A percentile compares a stretch with the other conserved stretches of the same genome.
Evolutionary conservation across 2,329 filamentous ascomycete species (phyloP).

Genomic region (Colletotrichum nymphaeae): DNA sequence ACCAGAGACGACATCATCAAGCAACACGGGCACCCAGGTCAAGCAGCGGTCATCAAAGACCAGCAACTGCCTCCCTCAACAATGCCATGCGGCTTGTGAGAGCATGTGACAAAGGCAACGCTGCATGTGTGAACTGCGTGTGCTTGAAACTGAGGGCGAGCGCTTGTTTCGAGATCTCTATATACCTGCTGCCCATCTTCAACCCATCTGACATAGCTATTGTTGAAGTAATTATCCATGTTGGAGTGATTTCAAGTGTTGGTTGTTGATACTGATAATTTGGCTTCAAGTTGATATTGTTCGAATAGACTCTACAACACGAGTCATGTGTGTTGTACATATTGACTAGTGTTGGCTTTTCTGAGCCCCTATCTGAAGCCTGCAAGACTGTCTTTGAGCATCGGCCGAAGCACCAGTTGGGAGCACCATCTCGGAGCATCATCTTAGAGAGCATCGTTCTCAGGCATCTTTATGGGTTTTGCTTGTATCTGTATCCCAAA

Average conservation of each 20-base stretch:
- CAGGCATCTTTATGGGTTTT: too few species aligned
- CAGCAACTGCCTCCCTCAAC: slow-evolving; percentile 1
- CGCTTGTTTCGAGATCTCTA: background rate
- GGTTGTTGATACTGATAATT: background rate
- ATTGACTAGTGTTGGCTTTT: background rate
- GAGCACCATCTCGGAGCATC: background rate
- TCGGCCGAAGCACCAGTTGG: background rate
- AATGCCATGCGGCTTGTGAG: slow-evolving; percentile 13
- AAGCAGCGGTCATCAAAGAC: slow-evolving; percentile 1
- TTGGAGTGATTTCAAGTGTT: too few species aligned
- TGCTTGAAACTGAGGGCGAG: background rate
- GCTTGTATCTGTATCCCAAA: background rate
- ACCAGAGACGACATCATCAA: slow-evolving; percentile 4
- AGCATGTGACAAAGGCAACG: slow-evolving; percentile 7
- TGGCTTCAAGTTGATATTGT: background rate
- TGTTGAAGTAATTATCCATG: background rate
- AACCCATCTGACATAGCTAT: background rate
- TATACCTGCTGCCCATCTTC: background rate
- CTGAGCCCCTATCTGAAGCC: background rate
- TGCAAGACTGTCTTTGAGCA: background rate
- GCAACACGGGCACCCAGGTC: background rate
- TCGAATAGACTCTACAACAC: background rate
- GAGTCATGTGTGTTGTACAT: background rate
- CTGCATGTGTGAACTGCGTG: background rate
- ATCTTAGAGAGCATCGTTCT: too few species aligned